Evolutionary conservation across 495 filamentous ascomycete genomes (phyloP), one percentile per base, ranked within the genome.

Genomic region (Penicillium crystallinum): DNA sequence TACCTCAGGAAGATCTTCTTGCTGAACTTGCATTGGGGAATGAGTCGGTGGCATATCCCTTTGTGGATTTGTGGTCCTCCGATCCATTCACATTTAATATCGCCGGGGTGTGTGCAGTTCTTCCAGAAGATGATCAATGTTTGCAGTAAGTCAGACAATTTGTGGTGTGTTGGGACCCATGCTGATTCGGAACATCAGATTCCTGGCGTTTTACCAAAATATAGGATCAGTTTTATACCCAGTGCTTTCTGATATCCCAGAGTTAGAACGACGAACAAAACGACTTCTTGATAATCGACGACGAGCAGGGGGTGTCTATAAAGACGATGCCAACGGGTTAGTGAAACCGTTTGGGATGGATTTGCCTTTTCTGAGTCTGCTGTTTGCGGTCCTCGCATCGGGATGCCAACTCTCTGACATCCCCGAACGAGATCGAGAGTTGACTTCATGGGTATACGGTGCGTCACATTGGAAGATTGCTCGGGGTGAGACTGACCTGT

Each of bases 1-100:
- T 91, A n/a, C 73, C 91, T 30, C 81, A 86, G 65, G 85, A 88
- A 50, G 87, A 87, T 61, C 83, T 95, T 63, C 78, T 90, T 29
- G 86, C 87, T 9, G 84, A 91, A 17, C 80, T 95, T 34, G 89
- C 87, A 15, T 73, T 95, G 42, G 88, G 90, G 55, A 90, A 90
- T 56, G 86, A 89, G 44, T 77, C 78, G 18, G 85, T 85, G 14
- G 85, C 87, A 34, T 95, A 91, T 62, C 89, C 89, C 7, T 85
- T 95, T 53, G 77, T 83, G 14, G 81, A 83, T 61, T 67, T 84
- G 23, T 84, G 81, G 81, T 73, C 78, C 6, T 80, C 78, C 0
- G 78, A 81, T 59, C 87, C 88, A 58, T 87, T 80, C 7, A 77
- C 83, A 4, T 80, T 82, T 21, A 83, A 89, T 58, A 82, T 89